Base-by-base conservation (phyloP, 257 asterid species). In the Solanum virginianum region DNA sequence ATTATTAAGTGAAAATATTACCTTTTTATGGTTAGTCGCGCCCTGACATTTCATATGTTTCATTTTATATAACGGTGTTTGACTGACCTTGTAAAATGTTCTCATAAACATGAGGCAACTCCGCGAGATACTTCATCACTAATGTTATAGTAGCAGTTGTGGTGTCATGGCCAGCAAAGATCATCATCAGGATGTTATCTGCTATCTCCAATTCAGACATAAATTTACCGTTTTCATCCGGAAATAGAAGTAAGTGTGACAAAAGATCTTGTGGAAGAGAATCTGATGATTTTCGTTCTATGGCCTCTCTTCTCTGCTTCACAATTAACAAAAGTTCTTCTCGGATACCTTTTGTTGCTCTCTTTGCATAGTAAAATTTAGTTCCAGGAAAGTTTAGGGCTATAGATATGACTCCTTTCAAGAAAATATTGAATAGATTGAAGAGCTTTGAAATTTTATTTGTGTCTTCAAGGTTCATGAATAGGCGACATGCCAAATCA, bases 81-180 rank as follows among this genome's bases (percentile, higher is more conserved):
- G 39, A 66, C 89, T 63, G 20, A 93, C 97, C 98, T 92, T 74
- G 80, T 79, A 91, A 88, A 66, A 95, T 93, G 60, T 87, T 86
- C 2, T 93, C 93, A 18, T 94, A 92, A 53, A 95, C 89, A 55
- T 92, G 74, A 53, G 98, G 98, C 62, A 88, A 81, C 51, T 94
- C 89, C 1, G 92, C 97, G 13, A 95, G 97, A 17, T 60, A 71
- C 91, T 91, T 95, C 81, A 95, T 85, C 71, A 93, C 72, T 85
- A 95, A 83, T 9, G 97, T 90, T 43, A 93, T 85, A 5, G 95
- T 87, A 3, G 86, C 92, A 10, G 93, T 92, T 1, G 97, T 90
- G 41, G 97, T 94, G 91, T 94, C 99, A 55, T 94, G 96, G 20
- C 98, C 95, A 5, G 97, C 98, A 77, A 94, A 94, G 82, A 95